Evolutionary conservation across 2,329 filamentous ascomycete genomes (phyloP).

Genomic region (Coniella lustricola): DNA sequence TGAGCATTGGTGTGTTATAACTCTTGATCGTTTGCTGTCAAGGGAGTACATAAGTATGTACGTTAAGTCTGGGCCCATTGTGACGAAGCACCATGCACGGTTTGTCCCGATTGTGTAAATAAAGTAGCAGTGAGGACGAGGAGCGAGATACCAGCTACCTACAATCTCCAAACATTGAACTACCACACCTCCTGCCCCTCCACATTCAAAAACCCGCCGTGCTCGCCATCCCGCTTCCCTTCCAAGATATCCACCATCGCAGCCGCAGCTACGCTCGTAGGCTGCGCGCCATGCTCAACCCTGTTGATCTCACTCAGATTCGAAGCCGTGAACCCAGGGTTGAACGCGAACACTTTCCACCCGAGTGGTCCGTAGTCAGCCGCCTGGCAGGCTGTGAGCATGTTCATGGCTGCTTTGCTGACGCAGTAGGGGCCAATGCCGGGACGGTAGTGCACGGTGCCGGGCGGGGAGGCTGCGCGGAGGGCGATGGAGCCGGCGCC

Average conservation of each 20-base stretch:
- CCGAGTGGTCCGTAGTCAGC: constrained; percentile 1
- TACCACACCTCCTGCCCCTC: not conserved
- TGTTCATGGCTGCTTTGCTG: constrained; percentile 4
- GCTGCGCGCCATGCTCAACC: not conserved
- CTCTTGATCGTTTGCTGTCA: too few relatives aligned
- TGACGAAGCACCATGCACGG: too few relatives aligned
- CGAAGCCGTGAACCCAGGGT: constrained; percentile 1
- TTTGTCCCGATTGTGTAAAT: too few relatives aligned
- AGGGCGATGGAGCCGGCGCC: constrained; percentile 1
- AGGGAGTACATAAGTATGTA: too few relatives aligned
- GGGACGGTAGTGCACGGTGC: not conserved
- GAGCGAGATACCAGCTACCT: too few relatives aligned
- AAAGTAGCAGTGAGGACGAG: too few relatives aligned
- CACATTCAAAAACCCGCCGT: not conserved
- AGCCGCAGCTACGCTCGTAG: not conserved
- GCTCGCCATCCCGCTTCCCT: constrained; percentile 1
- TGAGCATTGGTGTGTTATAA: too few relatives aligned
- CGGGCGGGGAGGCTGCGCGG: not conserved
- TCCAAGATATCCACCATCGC: constrained; percentile 1
- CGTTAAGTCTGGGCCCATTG: too few relatives aligned
- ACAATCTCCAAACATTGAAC: too few relatives aligned
- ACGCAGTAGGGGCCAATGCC: not conserved
- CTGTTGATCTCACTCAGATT: not conserved
- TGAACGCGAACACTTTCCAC: constrained; percentile 2
- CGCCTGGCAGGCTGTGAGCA: constrained; percentile 1